These are phyloP conservation scores for Acanthamoeba divionensis DNA, from an alignment of 208 protist genomes.

Conservation along the genomic window DNA sequence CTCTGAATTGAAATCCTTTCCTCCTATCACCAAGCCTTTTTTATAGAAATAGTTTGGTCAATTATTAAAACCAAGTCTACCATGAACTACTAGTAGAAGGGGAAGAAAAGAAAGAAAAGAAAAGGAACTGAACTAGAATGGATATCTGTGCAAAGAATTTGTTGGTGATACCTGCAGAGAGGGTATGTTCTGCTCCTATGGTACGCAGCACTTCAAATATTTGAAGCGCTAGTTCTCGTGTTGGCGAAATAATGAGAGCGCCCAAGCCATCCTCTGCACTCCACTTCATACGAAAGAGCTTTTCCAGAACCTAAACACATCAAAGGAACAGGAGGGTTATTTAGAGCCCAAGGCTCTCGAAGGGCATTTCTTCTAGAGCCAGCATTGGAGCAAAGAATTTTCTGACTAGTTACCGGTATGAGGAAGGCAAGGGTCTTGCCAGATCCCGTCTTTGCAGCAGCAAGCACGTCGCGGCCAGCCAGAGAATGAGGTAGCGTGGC, in stretches of 20 bases:
- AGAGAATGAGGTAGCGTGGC: conserved; percentile 92
- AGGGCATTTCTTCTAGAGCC: neutral
- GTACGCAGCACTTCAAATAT: conserved; percentile 97
- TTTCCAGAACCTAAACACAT: conserved; percentile 85
- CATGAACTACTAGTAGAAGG: neutral
- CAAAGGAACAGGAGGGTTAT: neutral
- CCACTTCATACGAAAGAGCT: conserved; percentile 89
- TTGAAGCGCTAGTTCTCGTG: conserved; percentile 96
- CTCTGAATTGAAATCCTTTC: conserved; percentile 94
- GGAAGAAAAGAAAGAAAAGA: too few species aligned
- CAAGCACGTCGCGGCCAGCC: conserved; percentile 95
- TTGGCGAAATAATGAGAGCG: conserved; percentile 96
- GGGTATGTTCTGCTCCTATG: conserved; percentile 89
- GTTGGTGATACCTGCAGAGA: conserved; percentile 65
- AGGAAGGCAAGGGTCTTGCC: conserved; percentile 98
- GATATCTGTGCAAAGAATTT: neutral
- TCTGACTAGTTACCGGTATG: conserved; percentile 82
- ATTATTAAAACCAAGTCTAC: neutral
- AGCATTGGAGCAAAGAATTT: neutral
- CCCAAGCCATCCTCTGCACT: conserved; percentile 90
- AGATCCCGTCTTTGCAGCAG: conserved; percentile 96
- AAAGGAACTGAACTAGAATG: neutral
- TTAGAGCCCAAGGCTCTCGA: neutral
- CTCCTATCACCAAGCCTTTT: conserved; percentile 97
- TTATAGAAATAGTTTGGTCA: conserved; percentile 47